These are phyloP conservation scores for Peronosclerospora sorghi DNA, from an alignment of 352 stramenopile species.

Conservation along the genomic window DNA sequence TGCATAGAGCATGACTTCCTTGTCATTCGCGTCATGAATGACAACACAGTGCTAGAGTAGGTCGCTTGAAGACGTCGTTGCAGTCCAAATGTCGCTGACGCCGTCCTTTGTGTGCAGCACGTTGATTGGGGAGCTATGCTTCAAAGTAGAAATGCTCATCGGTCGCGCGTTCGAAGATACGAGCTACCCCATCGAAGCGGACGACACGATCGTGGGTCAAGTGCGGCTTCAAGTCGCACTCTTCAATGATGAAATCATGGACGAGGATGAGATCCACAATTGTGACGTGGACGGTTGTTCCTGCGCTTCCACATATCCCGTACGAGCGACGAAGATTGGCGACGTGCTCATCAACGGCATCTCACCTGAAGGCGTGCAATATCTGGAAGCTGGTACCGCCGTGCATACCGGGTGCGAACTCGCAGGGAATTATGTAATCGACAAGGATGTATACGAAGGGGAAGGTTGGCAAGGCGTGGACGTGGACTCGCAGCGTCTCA, in stretches of 20 bases:
- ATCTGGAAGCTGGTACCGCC: conserved; percentile 50
- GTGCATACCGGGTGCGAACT: conserved; percentile 53
- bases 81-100: not conserved
- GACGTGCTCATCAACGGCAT: conserved; percentile 68
- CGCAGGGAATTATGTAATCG: conserved; percentile 64
- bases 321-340: conserved; percentile 59
- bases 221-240: conserved; percentile 58
- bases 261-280: conserved; percentile 44
- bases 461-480: conserved; percentile 19
- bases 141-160: conserved; percentile 62
- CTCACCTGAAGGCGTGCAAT: conserved; percentile 54
- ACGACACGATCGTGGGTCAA: conserved; percentile 69
- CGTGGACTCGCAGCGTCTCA: conserved; percentile 8
- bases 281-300: conserved; percentile 59
- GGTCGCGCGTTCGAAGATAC: conserved; percentile 64
- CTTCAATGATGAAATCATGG: conserved; percentile 72
- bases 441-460: conserved; percentile 50
- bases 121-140: conserved; percentile 51
- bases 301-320: conserved; percentile 38
- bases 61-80: conserved; percentile 5
- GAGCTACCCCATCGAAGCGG: conserved; percentile 53
- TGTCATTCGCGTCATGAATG: conserved; percentile 71
- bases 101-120: conserved; percentile 19
- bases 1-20: conserved; percentile 77
- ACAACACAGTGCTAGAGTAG: conserved; percentile 69